Conservation (phyloP, 371 early-diverging fungal species). For the Mortierella sp. region DNA sequence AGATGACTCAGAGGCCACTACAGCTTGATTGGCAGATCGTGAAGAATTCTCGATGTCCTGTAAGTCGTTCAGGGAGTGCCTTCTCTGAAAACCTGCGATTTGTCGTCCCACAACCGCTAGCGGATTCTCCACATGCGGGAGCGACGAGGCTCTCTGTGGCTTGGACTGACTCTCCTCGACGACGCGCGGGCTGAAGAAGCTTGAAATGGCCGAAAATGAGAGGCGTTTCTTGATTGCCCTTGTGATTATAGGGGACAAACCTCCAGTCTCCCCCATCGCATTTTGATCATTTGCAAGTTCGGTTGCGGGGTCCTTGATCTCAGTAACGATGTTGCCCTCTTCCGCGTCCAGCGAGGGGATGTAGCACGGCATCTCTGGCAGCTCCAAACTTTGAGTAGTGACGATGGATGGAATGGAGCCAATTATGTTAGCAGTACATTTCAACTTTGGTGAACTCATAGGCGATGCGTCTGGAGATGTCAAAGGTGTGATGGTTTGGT, state of each 20-base stretch:
- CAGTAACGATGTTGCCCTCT: not conserved
- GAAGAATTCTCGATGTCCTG: conserved; percentile 4
- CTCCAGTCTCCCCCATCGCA: not conserved
- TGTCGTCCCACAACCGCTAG: conserved; percentile 39
- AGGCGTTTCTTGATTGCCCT: conserved; percentile 46
- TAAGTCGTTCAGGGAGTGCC: conserved; percentile 47
- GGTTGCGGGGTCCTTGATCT: not conserved
- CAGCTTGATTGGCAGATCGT: not conserved
- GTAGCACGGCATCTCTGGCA: not conserved
- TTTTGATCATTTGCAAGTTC: not conserved
- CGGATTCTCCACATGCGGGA: conserved; percentile 46
- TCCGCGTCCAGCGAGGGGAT: conserved; percentile 12
- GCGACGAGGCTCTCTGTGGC: conserved; percentile 40
- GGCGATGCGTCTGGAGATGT: conserved; percentile 40
- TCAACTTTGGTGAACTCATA: conserved; percentile 11
- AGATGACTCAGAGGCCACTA: not conserved
- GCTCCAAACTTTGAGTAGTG: too few relatives aligned
- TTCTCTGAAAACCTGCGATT: conserved; percentile 46
- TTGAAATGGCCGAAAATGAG: conserved; percentile 48
- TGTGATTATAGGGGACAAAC: conserved; percentile 9
- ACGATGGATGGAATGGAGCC: not conserved
- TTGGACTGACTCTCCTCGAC: conserved; percentile 31
- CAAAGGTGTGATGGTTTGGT: conserved; percentile 28
- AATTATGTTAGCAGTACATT: not conserved
- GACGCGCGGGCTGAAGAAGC: conserved; percentile 33